These are phyloP conservation scores for Paralagenidium karlingii DNA, from an alignment of 352 stramenopile species.

Conservation along the genomic window DNA sequence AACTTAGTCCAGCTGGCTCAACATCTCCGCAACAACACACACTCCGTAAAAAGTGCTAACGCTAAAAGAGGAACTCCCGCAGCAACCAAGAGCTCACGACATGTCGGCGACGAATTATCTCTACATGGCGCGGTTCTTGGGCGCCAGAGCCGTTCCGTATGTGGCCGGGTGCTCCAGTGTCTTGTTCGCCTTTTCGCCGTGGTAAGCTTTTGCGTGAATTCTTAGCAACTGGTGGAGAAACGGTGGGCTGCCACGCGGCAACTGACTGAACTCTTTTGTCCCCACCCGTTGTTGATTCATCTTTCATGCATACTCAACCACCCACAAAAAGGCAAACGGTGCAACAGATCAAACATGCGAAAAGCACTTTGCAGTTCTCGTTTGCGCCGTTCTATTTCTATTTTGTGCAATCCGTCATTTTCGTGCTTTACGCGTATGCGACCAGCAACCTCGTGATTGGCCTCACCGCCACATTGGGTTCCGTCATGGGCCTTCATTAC, in stretches of 20 bases:
- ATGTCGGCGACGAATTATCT: slow-evolving; percentile 38
- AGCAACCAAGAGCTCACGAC: too few species aligned
- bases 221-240: too few species aligned
- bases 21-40: neutral
- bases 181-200: slow-evolving; percentile 54
- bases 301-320: neutral
- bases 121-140: slow-evolving; percentile 66
- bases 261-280: neutral
- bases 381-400: slow-evolving; percentile 80
- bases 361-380: slow-evolving; percentile 62
- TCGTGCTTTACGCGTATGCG: slow-evolving; percentile 58
- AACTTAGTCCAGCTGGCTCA: too few species aligned
- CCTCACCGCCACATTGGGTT: slow-evolving; percentile 36
- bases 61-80: slow-evolving; percentile 26
- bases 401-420: slow-evolving; percentile 73
- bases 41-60: neutral
- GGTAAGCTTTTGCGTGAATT: slow-evolving; percentile 14
- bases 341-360: slow-evolving; percentile 37
- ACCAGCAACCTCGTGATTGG: slow-evolving; percentile 48
- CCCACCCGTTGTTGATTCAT: neutral
- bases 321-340: slow-evolving; percentile 31
- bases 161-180: slow-evolving; percentile 42
- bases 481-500: slow-evolving; percentile 49
- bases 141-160: slow-evolving; percentile 37
- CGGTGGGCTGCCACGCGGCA: neutral